A percentile compares a stretch with the other conserved stretches of the same genome.
Conservation (phyloP, 441 rosid genomes). For the Cnidoscolus chayamansa region DNA sequence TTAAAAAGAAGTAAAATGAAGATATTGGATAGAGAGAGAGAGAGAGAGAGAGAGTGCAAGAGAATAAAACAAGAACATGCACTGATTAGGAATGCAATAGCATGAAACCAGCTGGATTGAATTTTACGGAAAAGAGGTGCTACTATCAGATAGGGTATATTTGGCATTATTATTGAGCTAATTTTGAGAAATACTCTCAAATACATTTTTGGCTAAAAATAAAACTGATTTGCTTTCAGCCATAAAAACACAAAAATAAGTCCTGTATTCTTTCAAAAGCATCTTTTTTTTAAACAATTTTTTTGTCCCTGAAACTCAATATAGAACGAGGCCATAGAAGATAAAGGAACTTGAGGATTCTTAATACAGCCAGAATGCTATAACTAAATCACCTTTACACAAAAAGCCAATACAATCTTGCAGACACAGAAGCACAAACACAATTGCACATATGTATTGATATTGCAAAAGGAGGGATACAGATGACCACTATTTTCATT, state of each 20-base stretch:
- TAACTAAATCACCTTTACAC: background rate
- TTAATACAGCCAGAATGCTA: background rate
- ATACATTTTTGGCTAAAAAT: too few species aligned
- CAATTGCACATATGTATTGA: background rate
- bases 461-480: background rate
- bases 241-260: too few species aligned
- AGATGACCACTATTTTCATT: background rate
- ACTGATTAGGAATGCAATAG: background rate
- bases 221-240: too few species aligned
- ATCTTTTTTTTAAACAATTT: too few species aligned
- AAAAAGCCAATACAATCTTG: background rate
- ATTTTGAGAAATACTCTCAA: too few species aligned
- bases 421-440: background rate
- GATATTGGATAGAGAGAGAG: too few species aligned
- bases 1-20: background rate
- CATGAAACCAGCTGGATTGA: background rate
- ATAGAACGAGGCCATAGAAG: background rate
- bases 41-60: too few species aligned
- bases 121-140: too few species aligned
- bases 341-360: background rate
- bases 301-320: too few species aligned
- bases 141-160: background rate
- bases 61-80: background rate
- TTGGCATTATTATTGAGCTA: too few species aligned
- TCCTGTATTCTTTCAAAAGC: too few species aligned